Percentiles rank a stretch among this genome's conserved stretches.
Conservation (phyloP, 768 basidiomycete genomes). For the Kwoniella newhampshirensis region DNA sequence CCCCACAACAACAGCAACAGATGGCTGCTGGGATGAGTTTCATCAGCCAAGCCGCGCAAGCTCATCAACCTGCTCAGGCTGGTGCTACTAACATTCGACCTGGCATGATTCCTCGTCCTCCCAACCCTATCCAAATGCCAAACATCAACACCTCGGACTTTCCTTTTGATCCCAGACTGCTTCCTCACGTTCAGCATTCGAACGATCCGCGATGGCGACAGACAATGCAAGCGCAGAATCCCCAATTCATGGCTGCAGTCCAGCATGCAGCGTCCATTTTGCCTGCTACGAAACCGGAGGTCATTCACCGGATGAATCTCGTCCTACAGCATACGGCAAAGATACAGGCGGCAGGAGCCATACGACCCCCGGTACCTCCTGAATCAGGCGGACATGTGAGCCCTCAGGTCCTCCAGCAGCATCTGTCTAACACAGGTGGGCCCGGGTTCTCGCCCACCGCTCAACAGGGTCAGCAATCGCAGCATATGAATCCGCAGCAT, state of each 20-base stretch:
- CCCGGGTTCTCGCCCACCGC: slow-evolving; percentile 5
- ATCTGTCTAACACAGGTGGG: neutral
- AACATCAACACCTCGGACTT: slow-evolving; percentile 42
- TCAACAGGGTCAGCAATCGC: neutral
- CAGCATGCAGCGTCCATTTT: slow-evolving; percentile 27
- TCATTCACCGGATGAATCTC: slow-evolving; percentile 40
- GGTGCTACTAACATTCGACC: slow-evolving; percentile 9
- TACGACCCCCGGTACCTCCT: neutral
- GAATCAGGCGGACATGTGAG: neutral
- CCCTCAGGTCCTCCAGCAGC: slow-evolving; percentile 2
- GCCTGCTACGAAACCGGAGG: slow-evolving; percentile 24
- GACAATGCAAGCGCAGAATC: slow-evolving; percentile 31
- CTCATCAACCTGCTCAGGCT: slow-evolving; percentile 13
- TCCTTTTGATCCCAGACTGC: slow-evolving; percentile 47
- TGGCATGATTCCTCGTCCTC: slow-evolving; percentile 12
- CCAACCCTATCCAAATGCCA: slow-evolving; percentile 8
- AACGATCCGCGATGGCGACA: slow-evolving; percentile 28
- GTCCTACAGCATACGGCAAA: slow-evolving; percentile 11
- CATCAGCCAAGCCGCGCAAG: slow-evolving; percentile 27
- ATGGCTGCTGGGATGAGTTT: slow-evolving; percentile 33
- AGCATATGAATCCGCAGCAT: slow-evolving; percentile 7
- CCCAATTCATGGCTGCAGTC: slow-evolving; percentile 23
- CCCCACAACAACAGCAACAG: slow-evolving; percentile 37
- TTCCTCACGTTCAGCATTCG: slow-evolving; percentile 23
- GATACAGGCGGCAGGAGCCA: slow-evolving; percentile 12